Evolutionary conservation across 202 grass and related monocot species (phyloP).

Genomic region (Schoenoplectus triqueter): DNA sequence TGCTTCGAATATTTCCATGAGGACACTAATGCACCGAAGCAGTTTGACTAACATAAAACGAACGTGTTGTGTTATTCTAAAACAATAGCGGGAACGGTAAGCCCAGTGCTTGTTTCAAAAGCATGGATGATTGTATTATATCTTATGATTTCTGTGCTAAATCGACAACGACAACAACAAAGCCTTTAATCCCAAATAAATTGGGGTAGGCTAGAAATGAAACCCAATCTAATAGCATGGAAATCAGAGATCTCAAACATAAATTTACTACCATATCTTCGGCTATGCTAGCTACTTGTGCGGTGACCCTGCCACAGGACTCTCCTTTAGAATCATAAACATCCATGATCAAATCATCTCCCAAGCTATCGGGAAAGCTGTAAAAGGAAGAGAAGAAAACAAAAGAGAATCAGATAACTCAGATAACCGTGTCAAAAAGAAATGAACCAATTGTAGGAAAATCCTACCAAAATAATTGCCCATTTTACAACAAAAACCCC

Average conservation of each 20-base stretch:
- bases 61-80: not conserved
- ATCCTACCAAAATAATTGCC: not conserved
- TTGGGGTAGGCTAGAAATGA: too few relatives aligned
- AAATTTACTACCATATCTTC: conserved; percentile 77
- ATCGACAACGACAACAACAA: not conserved
- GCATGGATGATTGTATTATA: conserved; percentile 21
- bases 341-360: conserved; percentile 93
- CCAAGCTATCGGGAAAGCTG: conserved; percentile 99
- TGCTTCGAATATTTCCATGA: not conserved
- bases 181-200: too few relatives aligned
- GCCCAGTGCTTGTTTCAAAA: conserved; percentile 19
- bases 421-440: not conserved
- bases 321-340: conserved; percentile 88
- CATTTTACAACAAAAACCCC: conserved; percentile 3
- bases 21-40: not conserved
- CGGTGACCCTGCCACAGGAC: conserved; percentile 76
- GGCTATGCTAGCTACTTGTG: conserved; percentile 89
- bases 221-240: too few relatives aligned
- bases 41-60: not conserved
- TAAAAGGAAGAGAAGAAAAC: conserved; percentile 46
- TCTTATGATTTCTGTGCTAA: conserved; percentile 17
- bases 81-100: not conserved
- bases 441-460: not conserved
- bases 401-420: conserved; percentile 5
- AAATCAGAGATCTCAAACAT: not conserved